Conservation (phyloP, 2,329 filamentous ascomycete species). For the Seiridium cupressi region DNA sequence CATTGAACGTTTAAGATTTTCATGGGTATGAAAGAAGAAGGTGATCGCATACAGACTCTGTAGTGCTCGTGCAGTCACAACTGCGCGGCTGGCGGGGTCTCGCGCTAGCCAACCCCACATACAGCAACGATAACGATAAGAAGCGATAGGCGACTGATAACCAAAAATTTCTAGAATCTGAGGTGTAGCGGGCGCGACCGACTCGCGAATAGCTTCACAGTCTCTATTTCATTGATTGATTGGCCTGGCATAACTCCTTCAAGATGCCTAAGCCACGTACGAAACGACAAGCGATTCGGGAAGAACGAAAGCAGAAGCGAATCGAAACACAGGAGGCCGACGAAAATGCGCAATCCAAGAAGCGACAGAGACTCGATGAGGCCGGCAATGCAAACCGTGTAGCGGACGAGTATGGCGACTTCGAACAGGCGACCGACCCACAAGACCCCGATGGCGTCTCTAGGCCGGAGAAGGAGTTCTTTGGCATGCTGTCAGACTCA, state of each 20-base stretch:
- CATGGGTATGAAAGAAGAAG: too few species aligned
- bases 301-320: slow-evolving; percentile 29
- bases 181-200: neutral
- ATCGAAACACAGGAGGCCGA: slow-evolving; percentile 19
- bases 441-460: slow-evolving; percentile 8
- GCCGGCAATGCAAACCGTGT: slow-evolving; percentile 12
- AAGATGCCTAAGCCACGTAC: slow-evolving; percentile 31
- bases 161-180: slow-evolving; percentile 4
- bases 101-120: neutral
- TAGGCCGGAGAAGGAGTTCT: slow-evolving; percentile 69
- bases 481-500: slow-evolving; percentile 86
- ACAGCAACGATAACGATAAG: neutral
- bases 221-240: neutral
- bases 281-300: slow-evolving; percentile 30
- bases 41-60: too few species aligned
- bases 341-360: slow-evolving; percentile 16
- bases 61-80: neutral
- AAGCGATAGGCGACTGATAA: slow-evolving; percentile 1
- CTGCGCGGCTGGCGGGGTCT: neutral
- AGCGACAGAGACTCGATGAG: slow-evolving; percentile 26
- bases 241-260: neutral
- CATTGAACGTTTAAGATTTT: too few species aligned
- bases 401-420: slow-evolving; percentile 13
- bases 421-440: slow-evolving; percentile 20
- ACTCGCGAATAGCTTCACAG: neutral